A percentile compares a stretch with the other conserved stretches of the same genome.
Conservation (phyloP, 768 basidiomycete genomes). For the Mycena epipterygia region DNA sequence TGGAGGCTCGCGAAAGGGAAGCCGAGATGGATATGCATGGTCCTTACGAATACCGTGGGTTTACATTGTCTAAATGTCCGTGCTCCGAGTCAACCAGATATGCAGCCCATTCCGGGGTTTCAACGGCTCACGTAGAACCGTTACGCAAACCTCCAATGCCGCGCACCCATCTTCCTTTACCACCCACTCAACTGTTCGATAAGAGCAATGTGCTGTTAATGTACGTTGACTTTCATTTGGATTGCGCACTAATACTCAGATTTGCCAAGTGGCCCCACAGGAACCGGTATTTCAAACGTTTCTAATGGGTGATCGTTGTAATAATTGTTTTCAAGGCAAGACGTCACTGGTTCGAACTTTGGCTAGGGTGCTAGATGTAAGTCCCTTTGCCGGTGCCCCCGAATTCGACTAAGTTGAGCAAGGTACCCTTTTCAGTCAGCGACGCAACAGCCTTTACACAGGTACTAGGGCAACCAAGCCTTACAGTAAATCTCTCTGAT, state of each 20-base stretch:
- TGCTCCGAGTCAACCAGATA: slow-evolving; percentile 3
- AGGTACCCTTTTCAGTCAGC: slow-evolving; percentile 92
- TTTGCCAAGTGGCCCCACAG: slow-evolving; percentile 79
- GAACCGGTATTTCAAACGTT: slow-evolving; percentile 68
- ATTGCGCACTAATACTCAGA: slow-evolving; percentile 13
- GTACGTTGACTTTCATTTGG: slow-evolving; percentile 56
- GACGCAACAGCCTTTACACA: slow-evolving; percentile 97
- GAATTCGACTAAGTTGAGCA: too few species aligned
- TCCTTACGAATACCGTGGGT: slow-evolving; percentile 36
- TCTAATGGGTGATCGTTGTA: slow-evolving; percentile 2
- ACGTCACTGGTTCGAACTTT: slow-evolving; percentile 92
- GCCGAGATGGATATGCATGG: slow-evolving; percentile 12
- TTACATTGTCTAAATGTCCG: neutral
- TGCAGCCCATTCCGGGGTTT: slow-evolving; percentile 56
- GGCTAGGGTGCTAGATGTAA: slow-evolving; percentile 93
- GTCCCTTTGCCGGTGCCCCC: too few species aligned
- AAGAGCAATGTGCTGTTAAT: slow-evolving; percentile 97
- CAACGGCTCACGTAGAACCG: slow-evolving; percentile 74
- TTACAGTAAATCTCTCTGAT: slow-evolving; percentile 8
- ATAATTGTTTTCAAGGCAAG: slow-evolving; percentile 69
- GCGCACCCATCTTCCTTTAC: slow-evolving; percentile 56
- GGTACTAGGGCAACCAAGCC: slow-evolving; percentile 51
- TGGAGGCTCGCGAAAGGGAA: slow-evolving; percentile 52
- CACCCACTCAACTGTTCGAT: slow-evolving; percentile 77
- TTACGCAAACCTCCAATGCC: slow-evolving; percentile 57